Evolutionary conservation across 2,329 filamentous ascomycete genomes (phyloP), one percentile per base, ranked within the genome.

Genomic region (Diaporthe sp.): DNA sequence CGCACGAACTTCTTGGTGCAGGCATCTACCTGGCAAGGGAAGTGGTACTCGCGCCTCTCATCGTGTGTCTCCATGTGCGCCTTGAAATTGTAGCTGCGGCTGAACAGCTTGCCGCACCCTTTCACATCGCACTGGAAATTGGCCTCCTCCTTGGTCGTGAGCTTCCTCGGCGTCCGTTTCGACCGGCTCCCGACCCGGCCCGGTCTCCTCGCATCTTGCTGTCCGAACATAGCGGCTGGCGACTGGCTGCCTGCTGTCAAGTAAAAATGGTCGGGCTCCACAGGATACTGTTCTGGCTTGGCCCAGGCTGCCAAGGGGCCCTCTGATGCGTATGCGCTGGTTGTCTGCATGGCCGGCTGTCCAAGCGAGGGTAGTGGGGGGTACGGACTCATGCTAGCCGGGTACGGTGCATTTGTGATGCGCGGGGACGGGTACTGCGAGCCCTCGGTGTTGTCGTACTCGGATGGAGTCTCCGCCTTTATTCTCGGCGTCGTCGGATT

Each of bases 21-120:
- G 71, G 88, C 89, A 3, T 88, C 83, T 42, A 91, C 85, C 1
- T 86, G 86, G 83, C 95, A 98, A 1, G 88, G 87, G 80, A 95
- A 93, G 0, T 92, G 92, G 80, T 94, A 94, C 80, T 91, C 90
- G 74, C 93, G 89, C 76, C 90, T 89, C 20, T 94, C 92, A 81
- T 97, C 92, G 81, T 98, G 95, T 1, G 92, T 96, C 81, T 96
- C 93, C 88, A 96, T 90, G 82, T 98, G 95, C 42, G 95, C 94
- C 81, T 94, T 95, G 85, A 93, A 95, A 84, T 98, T 98, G 86
- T 96, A 97, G 80, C 91, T 93, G 77, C 95, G 89, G 78, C 94
- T 94, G 82, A 98, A 98, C 22, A 93, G 89, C 82, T 93, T 94
- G 9, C 93, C 92, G 81, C 95, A 98, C 2, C 92, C 88, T 75